Percentiles rank a stretch among this genome's conserved stretches.
These are phyloP conservation scores for Camelina laxa DNA, from an alignment of 345 rosid genomes.

Conservation along the genomic window DNA sequence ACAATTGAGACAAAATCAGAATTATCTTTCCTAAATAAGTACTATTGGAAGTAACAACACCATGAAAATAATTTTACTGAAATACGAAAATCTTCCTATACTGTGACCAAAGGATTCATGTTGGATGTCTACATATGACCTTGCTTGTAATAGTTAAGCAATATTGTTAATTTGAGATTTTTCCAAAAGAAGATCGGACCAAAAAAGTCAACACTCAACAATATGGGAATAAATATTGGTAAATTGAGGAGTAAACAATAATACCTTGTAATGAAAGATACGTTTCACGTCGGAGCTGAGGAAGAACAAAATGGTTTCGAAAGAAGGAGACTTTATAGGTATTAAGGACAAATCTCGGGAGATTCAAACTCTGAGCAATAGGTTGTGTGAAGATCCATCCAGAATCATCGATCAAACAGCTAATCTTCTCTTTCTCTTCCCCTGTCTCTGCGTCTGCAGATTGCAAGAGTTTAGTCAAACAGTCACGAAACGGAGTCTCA, in stretches of 20 bases:
- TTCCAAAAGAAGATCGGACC: background rate
- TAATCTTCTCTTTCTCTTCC: slow-evolving; percentile 25
- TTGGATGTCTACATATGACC: background rate
- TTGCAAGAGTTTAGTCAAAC: slow-evolving; percentile 38
- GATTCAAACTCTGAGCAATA: slow-evolving; percentile 24
- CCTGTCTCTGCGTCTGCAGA: slow-evolving; percentile 14
- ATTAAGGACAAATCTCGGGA: slow-evolving; percentile 28
- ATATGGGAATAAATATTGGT: background rate
- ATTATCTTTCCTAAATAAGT: too few relatives aligned
- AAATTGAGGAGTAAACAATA: background rate
- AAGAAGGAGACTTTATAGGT: slow-evolving; percentile 39
- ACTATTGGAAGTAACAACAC: background rate
- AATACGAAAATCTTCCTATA: too few relatives aligned
- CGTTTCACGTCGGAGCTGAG: slow-evolving; percentile 28
- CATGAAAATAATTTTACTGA: too few relatives aligned
- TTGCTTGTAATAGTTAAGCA: background rate
- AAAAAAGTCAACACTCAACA: background rate
- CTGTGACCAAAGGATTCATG: too few relatives aligned
- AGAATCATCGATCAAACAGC: slow-evolving; percentile 40
- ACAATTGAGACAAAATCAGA: too few relatives aligned
- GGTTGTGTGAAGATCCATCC: slow-evolving; percentile 38
- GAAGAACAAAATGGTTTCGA: slow-evolving; percentile 28
- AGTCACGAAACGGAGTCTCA: slow-evolving; percentile 21
- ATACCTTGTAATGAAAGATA: slow-evolving; percentile 35
- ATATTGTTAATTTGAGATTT: background rate